phyloP scores from a whole-genome alignment of 2,329 filamentous ascomycete genomes.

The Pseudocercospora cruenta region DNA sequence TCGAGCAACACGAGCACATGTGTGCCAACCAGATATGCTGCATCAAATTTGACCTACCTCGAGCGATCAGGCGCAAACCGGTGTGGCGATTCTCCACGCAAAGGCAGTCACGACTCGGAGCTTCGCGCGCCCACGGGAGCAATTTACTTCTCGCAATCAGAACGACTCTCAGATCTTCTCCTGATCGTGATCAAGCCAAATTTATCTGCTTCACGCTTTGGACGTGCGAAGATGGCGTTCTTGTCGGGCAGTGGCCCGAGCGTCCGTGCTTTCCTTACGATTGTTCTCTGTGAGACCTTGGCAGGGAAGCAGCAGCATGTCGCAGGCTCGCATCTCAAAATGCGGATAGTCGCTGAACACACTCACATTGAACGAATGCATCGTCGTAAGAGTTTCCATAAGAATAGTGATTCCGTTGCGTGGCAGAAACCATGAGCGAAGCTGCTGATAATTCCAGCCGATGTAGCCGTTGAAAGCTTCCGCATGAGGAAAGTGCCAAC shows the following conservation, averaged over 20 bases:
- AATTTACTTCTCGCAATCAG: background rate
- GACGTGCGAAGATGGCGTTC: background rate
- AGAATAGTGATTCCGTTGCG: background rate
- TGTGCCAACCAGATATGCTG: too few species aligned
- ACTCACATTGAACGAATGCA: background rate
- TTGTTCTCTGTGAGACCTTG: conserved; percentile 21
- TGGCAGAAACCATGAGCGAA: background rate
- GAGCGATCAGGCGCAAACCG: background rate
- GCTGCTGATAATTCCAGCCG: background rate
- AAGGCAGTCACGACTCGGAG: background rate
- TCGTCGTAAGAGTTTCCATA: background rate
- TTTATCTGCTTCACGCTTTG: background rate
- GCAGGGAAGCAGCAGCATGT: conserved; percentile 17
- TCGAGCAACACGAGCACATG: background rate
- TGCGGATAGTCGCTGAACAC: conserved; percentile 10
- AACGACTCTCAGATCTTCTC: background rate
- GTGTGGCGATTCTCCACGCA: background rate
- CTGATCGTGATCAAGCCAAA: background rate
- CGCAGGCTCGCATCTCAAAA: conserved; percentile 13
- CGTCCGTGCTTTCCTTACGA: conserved; percentile 16
- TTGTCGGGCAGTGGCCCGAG: conserved; percentile 1
- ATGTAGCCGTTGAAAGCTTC: background rate
- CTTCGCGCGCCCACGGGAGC: background rate
- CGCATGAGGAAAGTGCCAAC: background rate
- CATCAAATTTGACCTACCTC: background rate